phyloP scores from a whole-genome alignment of 305 asterid species.

The Fraxinus xanthoxyloides region DNA sequence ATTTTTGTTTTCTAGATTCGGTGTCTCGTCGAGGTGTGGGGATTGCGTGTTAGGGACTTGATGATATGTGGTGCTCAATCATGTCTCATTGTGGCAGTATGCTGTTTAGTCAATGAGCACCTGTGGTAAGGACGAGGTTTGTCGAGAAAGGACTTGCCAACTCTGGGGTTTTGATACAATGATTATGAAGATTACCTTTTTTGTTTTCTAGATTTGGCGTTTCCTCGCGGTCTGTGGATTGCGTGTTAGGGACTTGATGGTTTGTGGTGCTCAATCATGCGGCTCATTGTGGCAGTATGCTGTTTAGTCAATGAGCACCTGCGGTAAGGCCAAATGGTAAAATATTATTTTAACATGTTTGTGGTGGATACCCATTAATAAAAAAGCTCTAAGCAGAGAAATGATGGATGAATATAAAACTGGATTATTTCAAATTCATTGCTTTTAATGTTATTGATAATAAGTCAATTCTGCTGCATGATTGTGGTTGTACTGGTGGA shows the following conservation, averaged over 20 bases:
- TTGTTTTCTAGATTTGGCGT: slow-evolving; percentile 64
- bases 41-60: slow-evolving; percentile 74
- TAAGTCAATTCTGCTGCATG: background rate
- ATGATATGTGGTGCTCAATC: slow-evolving; percentile 62
- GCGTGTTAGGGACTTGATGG: slow-evolving; percentile 69
- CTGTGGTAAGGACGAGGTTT: slow-evolving; percentile 10
- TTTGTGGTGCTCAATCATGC: slow-evolving; percentile 56
- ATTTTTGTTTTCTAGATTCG: slow-evolving; percentile 62
- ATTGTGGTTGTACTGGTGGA: background rate
- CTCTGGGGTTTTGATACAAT: slow-evolving; percentile 33
- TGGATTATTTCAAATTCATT: slow-evolving; percentile 10
- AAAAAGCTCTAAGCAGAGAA: slow-evolving; percentile 13
- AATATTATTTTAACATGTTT: slow-evolving; percentile 35
- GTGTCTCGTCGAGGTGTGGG: slow-evolving; percentile 67
- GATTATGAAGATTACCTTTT: slow-evolving; percentile 52
- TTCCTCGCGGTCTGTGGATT: slow-evolving; percentile 73
- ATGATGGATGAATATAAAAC: slow-evolving; percentile 7
- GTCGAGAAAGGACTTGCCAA: slow-evolving; percentile 28
- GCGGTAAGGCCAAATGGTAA: slow-evolving; percentile 53
- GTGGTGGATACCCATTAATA: slow-evolving; percentile 29
- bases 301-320: slow-evolving; percentile 58
- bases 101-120: slow-evolving; percentile 59
- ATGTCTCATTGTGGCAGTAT: slow-evolving; percentile 52
- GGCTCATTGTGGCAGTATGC: slow-evolving; percentile 57
- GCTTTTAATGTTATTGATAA: background rate